Conservation (phyloP, 2,329 filamentous ascomycete species). For the Thelonectria rubi region DNA sequence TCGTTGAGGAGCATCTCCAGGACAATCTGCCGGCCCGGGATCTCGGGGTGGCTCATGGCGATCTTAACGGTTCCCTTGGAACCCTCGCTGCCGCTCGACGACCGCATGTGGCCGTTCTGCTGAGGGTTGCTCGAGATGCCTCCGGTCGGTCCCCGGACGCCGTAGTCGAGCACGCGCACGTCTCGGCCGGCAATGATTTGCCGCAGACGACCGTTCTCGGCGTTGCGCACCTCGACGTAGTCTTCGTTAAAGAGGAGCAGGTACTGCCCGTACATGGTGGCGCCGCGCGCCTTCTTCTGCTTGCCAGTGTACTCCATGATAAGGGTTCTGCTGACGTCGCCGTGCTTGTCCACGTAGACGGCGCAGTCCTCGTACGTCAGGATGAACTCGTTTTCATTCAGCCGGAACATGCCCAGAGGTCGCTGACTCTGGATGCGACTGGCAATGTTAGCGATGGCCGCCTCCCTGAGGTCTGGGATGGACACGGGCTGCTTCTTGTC, state of each 20-base stretch:
- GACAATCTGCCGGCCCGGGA: constrained; percentile 84
- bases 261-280: constrained; percentile 91
- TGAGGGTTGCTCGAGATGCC: constrained; percentile 51
- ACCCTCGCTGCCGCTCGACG: constrained; percentile 52
- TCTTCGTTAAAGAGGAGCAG: constrained; percentile 93
- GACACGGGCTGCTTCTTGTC: constrained; percentile 98
- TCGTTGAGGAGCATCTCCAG: constrained; percentile 94
- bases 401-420: constrained; percentile 94
- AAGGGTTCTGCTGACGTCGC: constrained; percentile 90
- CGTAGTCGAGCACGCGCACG: constrained; percentile 90
- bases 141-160: constrained; percentile 70
- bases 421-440: constrained; percentile 82
- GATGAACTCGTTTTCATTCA: constrained; percentile 91
- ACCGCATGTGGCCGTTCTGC: constrained; percentile 48
- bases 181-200: constrained; percentile 95
- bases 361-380: constrained; percentile 95
- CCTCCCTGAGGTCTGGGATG: constrained; percentile 84
- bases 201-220: constrained; percentile 90
- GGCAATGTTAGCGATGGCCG: constrained; percentile 85
- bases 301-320: constrained; percentile 99
- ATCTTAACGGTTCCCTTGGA: constrained; percentile 87
- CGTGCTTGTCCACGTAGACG: constrained; percentile 98
- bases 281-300: constrained; percentile 77
- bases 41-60: constrained; percentile 92
- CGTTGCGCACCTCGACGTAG: constrained; percentile 96